Base-by-base conservation (phyloP, 768 basidiomycete genomes). In the Strobilomyces echinocephalus region DNA sequence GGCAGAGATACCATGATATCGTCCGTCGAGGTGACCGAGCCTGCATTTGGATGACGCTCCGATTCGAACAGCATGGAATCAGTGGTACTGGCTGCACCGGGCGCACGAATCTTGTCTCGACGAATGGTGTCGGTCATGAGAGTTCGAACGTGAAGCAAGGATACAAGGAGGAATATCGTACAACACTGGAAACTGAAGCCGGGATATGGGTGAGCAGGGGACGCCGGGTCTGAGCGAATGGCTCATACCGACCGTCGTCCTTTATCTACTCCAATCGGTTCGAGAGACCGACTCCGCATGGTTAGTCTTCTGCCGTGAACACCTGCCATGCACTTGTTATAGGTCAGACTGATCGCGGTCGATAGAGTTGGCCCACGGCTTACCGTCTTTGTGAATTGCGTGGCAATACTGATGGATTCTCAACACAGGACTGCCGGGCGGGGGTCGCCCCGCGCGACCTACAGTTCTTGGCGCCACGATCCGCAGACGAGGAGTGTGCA, bases 391-490 rank as follows among this genome's bases (percentile, higher is more conserved):
- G 63, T 54, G 52, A 33, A 62, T 21, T n/a, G 34, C 11, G 18
- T 20, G 45, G 45, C 35, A 21, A 26, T 26, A 30, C 48, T 16
- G 24, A 41, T 39, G 40, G 39, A 41, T 49, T 50, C 49, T 47
- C 36, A 50, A 36, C 26, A 14, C 16, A 53, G 39, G 38, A 49
- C 24, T 18, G 28, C 39, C 39, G 9, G 26, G 36, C n/a, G n/a
- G n/a, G 8, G 15, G 31, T 45, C 41, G 34, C 52, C 46, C 47
- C 56, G 44, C 24, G 21, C n/a, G 30, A 24, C 40, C 12, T 40
- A 47, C 46, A 45, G 11, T 45, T 55, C 63, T 63, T 63, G 63
- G 63, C 63, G 8, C 31, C 36, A 40, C 39, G 52, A 63, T 60
- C 52, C 54, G 60, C 45, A 36, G 26, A 48, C 34, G 30, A 20